Conservation (phyloP, 768 basidiomycete genomes). For the Coprinellus aureogranulatus region DNA sequence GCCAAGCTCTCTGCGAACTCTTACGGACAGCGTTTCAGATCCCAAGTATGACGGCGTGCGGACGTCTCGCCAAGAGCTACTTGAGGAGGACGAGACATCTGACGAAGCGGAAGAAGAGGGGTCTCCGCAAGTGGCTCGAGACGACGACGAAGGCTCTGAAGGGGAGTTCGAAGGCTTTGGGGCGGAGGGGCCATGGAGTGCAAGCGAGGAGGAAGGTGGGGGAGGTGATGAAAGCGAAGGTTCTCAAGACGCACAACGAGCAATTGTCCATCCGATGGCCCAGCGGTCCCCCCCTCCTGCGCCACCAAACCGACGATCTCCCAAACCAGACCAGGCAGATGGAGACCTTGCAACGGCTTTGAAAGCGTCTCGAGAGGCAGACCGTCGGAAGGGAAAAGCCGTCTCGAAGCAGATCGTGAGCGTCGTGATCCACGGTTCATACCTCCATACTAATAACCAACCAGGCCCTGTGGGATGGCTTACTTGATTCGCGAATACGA, state of each 20-base stretch:
- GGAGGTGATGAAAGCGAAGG: constrained; percentile 15
- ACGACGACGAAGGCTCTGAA: constrained; percentile 31
- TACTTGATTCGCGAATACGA: constrained; percentile 89
- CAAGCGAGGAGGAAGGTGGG: constrained; percentile 18
- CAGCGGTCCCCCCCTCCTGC: constrained; percentile 1
- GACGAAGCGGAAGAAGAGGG: constrained; percentile 24
- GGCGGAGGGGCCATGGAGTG: constrained; percentile 17
- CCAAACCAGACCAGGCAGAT: constrained; percentile 12
- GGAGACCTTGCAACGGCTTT: constrained; percentile 53
- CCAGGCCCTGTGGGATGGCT: constrained; percentile 80
- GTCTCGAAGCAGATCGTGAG: constrained; percentile 81
- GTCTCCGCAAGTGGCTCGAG: constrained; percentile 10
- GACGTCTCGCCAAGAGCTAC: constrained; percentile 57
- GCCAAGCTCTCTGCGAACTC: constrained; percentile 65
- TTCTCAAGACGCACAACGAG: constrained; percentile 11
- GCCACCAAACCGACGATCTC: constrained; percentile 5
- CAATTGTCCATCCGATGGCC: background rate
- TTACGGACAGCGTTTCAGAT: constrained; percentile 64
- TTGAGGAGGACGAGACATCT: constrained; percentile 34
- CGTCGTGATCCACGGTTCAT: background rate
- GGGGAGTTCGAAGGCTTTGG: constrained; percentile 26
- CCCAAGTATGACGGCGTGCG: constrained; percentile 77
- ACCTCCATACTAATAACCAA: background rate
- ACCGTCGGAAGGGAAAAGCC: constrained; percentile 79
- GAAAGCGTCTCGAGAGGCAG: constrained; percentile 61